Base-by-base conservation (phyloP, 768 basidiomycete species). In the Serendipita sp. region DNA sequence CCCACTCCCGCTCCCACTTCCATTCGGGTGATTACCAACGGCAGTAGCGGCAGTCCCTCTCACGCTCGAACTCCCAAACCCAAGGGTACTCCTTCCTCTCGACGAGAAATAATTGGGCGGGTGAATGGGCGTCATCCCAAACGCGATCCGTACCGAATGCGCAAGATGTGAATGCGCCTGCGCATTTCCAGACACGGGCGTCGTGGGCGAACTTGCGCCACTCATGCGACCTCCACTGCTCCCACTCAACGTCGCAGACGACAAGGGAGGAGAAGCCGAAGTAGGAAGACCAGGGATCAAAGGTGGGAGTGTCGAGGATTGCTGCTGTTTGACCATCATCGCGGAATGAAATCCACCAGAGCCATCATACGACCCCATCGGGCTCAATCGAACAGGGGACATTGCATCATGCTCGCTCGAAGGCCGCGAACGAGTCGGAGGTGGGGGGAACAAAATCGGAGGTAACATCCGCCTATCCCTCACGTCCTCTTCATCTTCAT, bases 121-220 rank as follows among this genome's bases (percentile, higher is more conserved):
- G 63, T 80, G 80, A 44, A 91, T 90, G 0, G 89, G 90, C 3
- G 91, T 92, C 89, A 93, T 94, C 2, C 88, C 90, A 68, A 96
- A 96, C 56, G 91, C 92, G 36, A 85, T 78, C 44, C 89, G 84
- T 28, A 95, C 86, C 0, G 86, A 89, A 70, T 90, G 88, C 3
- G 88, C 89, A 44, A 94, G 81, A 70, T 88, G 4, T 30, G 56
- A 60, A 35, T 60, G 56, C 4, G 5, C n/a, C 48, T 8, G 48
- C 5, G 48, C 48, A 23, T 23, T 23, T 23, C 23, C 23, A 8
- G 48, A 51, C 8, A 32, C n/a, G 30, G 48, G 48, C 2, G n/a
- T 51, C 7, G 18, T 51, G n/a, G n/a, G 48, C 48, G 48, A 18
- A 51, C 30, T 18, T 2, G 48, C 30, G 7, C 48, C 48, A 51